Conservation (phyloP, 306 rosid species). For the Oxytropis ochrocephala region DNA sequence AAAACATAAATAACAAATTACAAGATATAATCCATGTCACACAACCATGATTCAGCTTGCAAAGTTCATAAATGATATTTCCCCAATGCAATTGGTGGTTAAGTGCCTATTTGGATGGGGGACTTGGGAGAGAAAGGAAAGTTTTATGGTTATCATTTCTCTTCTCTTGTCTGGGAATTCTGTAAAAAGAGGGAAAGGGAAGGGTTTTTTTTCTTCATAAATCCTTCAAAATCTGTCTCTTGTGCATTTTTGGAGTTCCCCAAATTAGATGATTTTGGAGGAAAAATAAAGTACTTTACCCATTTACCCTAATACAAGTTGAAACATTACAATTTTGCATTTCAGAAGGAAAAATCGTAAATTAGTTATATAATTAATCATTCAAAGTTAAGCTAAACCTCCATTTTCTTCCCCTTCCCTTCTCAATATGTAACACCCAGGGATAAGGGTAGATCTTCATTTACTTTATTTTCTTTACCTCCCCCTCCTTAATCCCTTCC, state of each 20-base stretch:
- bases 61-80: neutral
- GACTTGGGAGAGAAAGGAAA: neutral
- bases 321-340: neutral
- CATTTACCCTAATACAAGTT: neutral
- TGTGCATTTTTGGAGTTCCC: neutral
- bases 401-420: neutral
- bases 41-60: slow-evolving; percentile 1
- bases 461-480: neutral
- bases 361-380: neutral
- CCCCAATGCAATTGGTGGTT: neutral
- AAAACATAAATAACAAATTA: slow-evolving; percentile 13
- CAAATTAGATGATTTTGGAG: neutral
- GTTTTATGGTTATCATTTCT: neutral
- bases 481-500: neutral
- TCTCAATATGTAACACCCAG: neutral
- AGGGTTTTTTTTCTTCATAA: neutral
- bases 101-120: neutral
- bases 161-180: neutral
- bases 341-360: neutral
- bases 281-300: neutral
- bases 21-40: neutral
- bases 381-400: neutral
- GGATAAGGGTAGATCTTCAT: neutral
- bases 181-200: neutral
- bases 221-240: neutral